Percentiles rank a stretch among this genome's conserved stretches.
Conservation (phyloP, 441 rosid species). For the Gossypium gossypioides region DNA sequence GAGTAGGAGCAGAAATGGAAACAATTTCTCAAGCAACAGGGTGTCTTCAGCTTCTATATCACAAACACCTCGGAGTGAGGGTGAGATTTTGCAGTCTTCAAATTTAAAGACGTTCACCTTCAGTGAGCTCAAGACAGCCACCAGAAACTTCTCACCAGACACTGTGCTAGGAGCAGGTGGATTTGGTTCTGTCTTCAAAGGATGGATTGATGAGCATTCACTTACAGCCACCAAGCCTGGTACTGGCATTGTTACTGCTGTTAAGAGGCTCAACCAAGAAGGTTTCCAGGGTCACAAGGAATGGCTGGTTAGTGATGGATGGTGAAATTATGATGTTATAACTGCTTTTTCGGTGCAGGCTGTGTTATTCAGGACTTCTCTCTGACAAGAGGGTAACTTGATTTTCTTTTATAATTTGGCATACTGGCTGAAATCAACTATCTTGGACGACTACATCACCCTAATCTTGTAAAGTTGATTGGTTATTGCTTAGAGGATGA, state of each 20-base stretch:
- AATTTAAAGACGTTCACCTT: conserved; percentile 42
- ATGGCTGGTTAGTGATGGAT: conserved; percentile 33
- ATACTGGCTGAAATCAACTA: conserved; percentile 50
- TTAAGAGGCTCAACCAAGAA: conserved; percentile 41
- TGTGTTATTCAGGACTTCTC: background rate
- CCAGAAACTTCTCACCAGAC: conserved; percentile 56
- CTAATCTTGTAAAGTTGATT: conserved; percentile 50
- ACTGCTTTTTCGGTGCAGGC: background rate
- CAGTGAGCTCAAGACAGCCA: conserved; percentile 45
- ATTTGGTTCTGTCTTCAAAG: conserved; percentile 64
- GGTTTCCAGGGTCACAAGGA: conserved; percentile 49
- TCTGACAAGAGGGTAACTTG: background rate
- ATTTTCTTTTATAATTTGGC: background rate
- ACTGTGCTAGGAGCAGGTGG: conserved; percentile 69
- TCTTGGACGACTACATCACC: conserved; percentile 49
- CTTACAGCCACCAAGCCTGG: conserved; percentile 46
- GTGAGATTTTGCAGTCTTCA: conserved; percentile 48
- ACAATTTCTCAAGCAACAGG: conserved; percentile 28
- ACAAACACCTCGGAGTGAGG: conserved; percentile 44
- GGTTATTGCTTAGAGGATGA: conserved; percentile 58
- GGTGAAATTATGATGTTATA: background rate
- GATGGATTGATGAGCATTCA: conserved; percentile 56
- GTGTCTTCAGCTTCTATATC: conserved; percentile 33
- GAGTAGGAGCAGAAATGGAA: conserved; percentile 34
- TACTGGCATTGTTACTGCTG: conserved; percentile 41